Conservation (phyloP, 2,329 filamentous ascomycete species). For the Colletotrichum truncatum region DNA sequence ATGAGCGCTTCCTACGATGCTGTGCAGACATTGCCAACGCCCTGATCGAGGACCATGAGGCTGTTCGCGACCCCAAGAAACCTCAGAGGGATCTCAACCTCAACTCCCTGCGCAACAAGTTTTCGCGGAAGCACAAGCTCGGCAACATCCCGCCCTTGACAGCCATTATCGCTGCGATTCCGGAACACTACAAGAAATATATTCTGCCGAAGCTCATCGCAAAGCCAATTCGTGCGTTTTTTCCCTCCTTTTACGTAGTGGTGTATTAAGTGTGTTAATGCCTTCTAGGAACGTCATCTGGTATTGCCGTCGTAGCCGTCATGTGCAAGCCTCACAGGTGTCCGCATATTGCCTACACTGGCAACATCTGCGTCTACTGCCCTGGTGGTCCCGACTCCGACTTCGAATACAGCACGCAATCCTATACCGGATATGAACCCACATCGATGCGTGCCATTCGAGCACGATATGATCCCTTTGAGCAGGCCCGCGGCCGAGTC, state of each 20-base stretch:
- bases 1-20: slow-evolving; percentile 91
- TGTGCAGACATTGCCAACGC: slow-evolving; percentile 96
- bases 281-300: slow-evolving; percentile 81
- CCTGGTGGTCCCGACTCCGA: slow-evolving; percentile 97
- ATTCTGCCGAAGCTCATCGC: slow-evolving; percentile 96
- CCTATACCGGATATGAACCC: slow-evolving; percentile 97
- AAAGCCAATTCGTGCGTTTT: slow-evolving; percentile 83
- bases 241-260: accelerated
- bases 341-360: slow-evolving; percentile 97
- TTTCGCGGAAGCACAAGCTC: slow-evolving; percentile 92
- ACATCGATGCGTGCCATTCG: slow-evolving; percentile 99
- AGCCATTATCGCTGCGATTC: slow-evolving; percentile 96
- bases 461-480: slow-evolving; percentile 96
- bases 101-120: slow-evolving; percentile 85
- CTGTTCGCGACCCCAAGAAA: slow-evolving; percentile 76
- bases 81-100: slow-evolving; percentile 90
- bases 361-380: slow-evolving; percentile 99
- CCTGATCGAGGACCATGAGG: slow-evolving; percentile 93
- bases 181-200: slow-evolving; percentile 99
- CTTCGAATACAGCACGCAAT: slow-evolving; percentile 99
- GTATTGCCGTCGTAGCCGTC: slow-evolving; percentile 97
- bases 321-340: slow-evolving; percentile 99
- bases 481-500: slow-evolving; percentile 93
- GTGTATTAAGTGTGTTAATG: neutral
- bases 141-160: slow-evolving; percentile 90